Conservation (phyloP, 2,329 filamentous ascomycete species). For the Peltaster fructicola region DNA sequence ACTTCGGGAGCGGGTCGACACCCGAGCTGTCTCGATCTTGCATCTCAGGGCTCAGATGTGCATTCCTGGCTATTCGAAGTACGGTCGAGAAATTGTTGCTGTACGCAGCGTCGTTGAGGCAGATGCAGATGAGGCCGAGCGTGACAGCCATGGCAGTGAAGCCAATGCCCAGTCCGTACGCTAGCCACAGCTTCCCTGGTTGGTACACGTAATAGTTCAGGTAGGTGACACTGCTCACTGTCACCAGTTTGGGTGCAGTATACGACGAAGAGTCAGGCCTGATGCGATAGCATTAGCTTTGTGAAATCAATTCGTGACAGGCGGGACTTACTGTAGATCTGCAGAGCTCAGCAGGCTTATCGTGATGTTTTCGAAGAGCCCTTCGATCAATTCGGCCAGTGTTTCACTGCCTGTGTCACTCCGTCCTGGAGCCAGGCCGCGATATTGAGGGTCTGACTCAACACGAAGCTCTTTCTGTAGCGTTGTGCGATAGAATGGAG, state of each 20-base stretch:
- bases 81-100: slow-evolving; percentile 8
- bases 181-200: slow-evolving; percentile 6
- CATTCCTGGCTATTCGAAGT: slow-evolving; percentile 3
- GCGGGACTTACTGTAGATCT: slow-evolving; percentile 1
- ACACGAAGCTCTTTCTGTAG: too few relatives aligned
- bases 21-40: slow-evolving; percentile 1
- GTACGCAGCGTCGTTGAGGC: slow-evolving; percentile 5
- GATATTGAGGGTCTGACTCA: too few relatives aligned
- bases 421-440: too few relatives aligned
- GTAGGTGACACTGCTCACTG: slow-evolving; percentile 4
- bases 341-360: slow-evolving; percentile 6
- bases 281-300: slow-evolving; percentile 1
- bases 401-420: too few relatives aligned
- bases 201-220: slow-evolving; percentile 8
- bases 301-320: not conserved
- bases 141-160: slow-evolving; percentile 3
- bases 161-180: slow-evolving; percentile 7
- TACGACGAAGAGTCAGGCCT: slow-evolving; percentile 2
- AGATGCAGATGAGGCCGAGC: slow-evolving; percentile 5
- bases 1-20: slow-evolving; percentile 2
- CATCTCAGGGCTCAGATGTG: not conserved
- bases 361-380: slow-evolving; percentile 7
- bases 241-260: slow-evolving; percentile 2
- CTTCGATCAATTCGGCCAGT: not conserved
- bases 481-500: too few relatives aligned